Base-by-base conservation (phyloP, 2,329 filamentous ascomycete species). In the Sarocladiaceae sp. region DNA sequence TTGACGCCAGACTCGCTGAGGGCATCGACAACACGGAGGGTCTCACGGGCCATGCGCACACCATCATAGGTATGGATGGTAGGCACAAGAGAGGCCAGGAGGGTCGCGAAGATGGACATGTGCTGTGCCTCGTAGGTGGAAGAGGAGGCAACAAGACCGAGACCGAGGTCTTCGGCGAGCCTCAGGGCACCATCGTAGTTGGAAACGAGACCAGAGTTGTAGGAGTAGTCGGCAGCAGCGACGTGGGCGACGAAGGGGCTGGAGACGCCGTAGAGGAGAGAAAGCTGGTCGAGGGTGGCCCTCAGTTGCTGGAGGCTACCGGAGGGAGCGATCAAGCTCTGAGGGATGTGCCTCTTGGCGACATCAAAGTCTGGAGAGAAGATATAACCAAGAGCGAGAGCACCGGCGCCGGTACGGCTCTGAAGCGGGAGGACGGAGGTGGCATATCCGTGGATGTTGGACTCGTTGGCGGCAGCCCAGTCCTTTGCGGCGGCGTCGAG, bases 341-440 rank as follows among this genome's bases (percentile, higher is more conserved):
- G 93, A 3, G 93, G 91, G 47, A 96, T 82, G 60, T 93, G 82
- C 53, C 90, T 82, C 75, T 93, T 96, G 70, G 78, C 81, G 57
- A 95, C 67, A 63, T 97, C 90, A 58, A 95, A 96, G 67, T 98
- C 93, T 58, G 88, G 88, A 49, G 90, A 96, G 74, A 97, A 98
- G 63, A 97, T 87, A 69, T 98, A 98, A 46, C 93, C 93, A 40
- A 98, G 77, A 18, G 93, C 89, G 59, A 97, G 85, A 52, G 86
- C 82, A 45, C 91, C 93, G 44, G 93, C 93, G 47, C 93, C 93
- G 46, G 85, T 80, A 44, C 93, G 79, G 33, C 90, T 94, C 71
- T 98, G 85, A 58, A 96, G 80, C 19, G 85, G 70, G 48, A 90
- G 75, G 37, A 97, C 80, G 12, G 80, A 72, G 40, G 93, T 91